A percentile compares a stretch with the other conserved stretches of the same genome.
Conservation (phyloP, 2,329 filamentous ascomycete species). For the Nigrospora sphaerica region DNA sequence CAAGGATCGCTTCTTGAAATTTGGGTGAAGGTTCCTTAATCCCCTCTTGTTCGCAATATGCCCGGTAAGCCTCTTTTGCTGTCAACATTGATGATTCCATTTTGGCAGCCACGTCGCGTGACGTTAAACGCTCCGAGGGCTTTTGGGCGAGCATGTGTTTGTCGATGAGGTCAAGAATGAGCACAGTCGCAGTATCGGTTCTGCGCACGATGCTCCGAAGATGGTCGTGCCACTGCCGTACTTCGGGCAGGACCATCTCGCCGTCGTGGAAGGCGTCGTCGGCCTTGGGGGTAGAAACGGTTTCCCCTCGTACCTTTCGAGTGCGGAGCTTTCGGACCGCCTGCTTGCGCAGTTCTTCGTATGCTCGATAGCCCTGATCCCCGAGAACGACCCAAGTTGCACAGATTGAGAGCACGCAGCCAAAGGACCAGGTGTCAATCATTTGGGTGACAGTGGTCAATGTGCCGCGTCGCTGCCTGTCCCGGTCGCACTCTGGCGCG, state of each 20-base stretch:
- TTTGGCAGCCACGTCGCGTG: not conserved
- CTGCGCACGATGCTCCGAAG: conserved; percentile 8
- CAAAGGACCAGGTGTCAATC: conserved; percentile 30
- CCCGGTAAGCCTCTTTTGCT: not conserved
- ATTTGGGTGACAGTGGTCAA: conserved; percentile 1
- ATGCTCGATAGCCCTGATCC: conserved; percentile 19
- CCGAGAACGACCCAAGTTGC: conserved; percentile 30
- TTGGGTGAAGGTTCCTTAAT: too few relatives aligned
- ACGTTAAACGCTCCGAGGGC: not conserved
- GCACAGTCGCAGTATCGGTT: conserved; percentile 11
- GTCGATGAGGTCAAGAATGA: conserved; percentile 18
- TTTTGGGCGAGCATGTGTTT: conserved; percentile 6
- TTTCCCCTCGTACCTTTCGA: not conserved
- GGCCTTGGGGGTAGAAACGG: not conserved
- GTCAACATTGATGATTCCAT: too few relatives aligned
- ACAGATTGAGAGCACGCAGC: conserved; percentile 28
- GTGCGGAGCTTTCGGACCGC: not conserved
- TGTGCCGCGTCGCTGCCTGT: not conserved
- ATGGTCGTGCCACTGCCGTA: conserved; percentile 15
- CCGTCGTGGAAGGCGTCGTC: conserved; percentile 18
- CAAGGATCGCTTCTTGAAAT: too few relatives aligned
- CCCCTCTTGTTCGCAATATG: not conserved
- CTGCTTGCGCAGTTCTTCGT: conserved; percentile 9
- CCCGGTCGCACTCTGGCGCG: conserved; percentile 1
- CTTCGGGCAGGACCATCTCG: conserved; percentile 8